phyloP scores from a whole-genome alignment of 2,329 filamentous ascomycete genomes.

The Ascochyta fabae region DNA sequence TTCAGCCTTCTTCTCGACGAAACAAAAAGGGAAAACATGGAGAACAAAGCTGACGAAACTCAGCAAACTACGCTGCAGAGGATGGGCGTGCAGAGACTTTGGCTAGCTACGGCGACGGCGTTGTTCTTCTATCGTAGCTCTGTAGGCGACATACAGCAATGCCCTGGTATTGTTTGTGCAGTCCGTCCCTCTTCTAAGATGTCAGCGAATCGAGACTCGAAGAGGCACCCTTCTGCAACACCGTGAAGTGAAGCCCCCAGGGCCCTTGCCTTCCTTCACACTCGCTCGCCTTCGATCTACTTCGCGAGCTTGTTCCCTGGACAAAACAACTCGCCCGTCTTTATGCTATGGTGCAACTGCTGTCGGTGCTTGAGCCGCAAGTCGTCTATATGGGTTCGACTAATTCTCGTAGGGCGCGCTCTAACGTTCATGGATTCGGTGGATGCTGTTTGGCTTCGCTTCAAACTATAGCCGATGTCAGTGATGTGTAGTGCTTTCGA shows the following conservation, averaged over 20 bases:
- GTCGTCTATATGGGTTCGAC: neutral
- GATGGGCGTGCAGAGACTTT: neutral
- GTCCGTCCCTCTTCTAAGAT: neutral
- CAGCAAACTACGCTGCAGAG: neutral
- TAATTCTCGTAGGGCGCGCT: neutral
- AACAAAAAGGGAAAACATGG: no score
- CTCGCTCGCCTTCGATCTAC: neutral
- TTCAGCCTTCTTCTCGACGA: no score
- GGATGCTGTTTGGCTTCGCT: no score
- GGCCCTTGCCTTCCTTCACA: neutral
- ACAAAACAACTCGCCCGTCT: neutral
- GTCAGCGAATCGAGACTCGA: neutral
- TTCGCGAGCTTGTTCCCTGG: no score
- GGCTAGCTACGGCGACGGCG: neutral
- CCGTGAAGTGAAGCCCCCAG: neutral
- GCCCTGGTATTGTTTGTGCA: neutral
- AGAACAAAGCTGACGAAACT: neutral
- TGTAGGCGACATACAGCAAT: neutral
- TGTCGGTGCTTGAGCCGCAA: neutral
- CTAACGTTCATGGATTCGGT: neutral
- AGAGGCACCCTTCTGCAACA: neutral
- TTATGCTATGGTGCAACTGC: neutral
- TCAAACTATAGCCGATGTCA: neutral
- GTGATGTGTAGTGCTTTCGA: neutral
- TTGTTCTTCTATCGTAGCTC: neutral